A percentile compares a stretch with the other conserved stretches of the same genome.
phyloP scores from a whole-genome alignment of 2,329 filamentous ascomycete species.

The Hypoxylon sp. region DNA sequence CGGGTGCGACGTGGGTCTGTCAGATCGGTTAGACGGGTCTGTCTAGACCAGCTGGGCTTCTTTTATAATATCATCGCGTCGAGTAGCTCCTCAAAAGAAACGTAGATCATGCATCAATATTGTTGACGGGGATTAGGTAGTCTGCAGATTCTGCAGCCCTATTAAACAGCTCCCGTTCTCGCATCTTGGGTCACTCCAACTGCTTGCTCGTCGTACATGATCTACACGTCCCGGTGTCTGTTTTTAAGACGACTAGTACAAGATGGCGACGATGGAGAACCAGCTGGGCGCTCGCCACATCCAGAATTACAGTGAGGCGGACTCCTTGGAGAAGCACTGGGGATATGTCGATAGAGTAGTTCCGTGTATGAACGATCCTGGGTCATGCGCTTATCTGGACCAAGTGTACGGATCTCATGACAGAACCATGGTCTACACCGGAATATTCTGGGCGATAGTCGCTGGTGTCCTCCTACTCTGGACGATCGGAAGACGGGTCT shows the following conservation, averaged over 20 bases:
- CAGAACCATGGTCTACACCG: slow-evolving; percentile 64
- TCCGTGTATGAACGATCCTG: slow-evolving; percentile 70
- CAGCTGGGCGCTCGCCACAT: slow-evolving; percentile 57
- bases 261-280: slow-evolving; percentile 47
- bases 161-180: slow-evolving; percentile 29
- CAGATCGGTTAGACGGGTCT: slow-evolving; percentile 26
- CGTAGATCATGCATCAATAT: slow-evolving; percentile 27
- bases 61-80: slow-evolving; percentile 30
- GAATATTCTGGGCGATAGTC: slow-evolving; percentile 65
- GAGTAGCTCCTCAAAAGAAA: slow-evolving; percentile 19
- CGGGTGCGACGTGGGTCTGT: slow-evolving; percentile 30
- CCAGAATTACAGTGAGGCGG: slow-evolving; percentile 60
- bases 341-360: slow-evolving; percentile 68
- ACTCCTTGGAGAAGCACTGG: slow-evolving; percentile 65
- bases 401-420: slow-evolving; percentile 66
- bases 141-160: slow-evolving; percentile 23
- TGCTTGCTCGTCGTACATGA: slow-evolving; percentile 22
- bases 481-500: slow-evolving; percentile 55
- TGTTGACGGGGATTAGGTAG: slow-evolving; percentile 20
- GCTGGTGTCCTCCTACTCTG: slow-evolving; percentile 61
- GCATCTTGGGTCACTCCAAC: slow-evolving; percentile 16
- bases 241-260: slow-evolving; percentile 21
- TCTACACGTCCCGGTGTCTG: slow-evolving; percentile 11
- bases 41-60: slow-evolving; percentile 19
- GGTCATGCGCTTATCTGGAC: slow-evolving; percentile 71